Evolutionary conservation across 441 rosid genomes (phyloP), one percentile per base, ranked within the genome.

Genomic region (Populus hybrid): DNA sequence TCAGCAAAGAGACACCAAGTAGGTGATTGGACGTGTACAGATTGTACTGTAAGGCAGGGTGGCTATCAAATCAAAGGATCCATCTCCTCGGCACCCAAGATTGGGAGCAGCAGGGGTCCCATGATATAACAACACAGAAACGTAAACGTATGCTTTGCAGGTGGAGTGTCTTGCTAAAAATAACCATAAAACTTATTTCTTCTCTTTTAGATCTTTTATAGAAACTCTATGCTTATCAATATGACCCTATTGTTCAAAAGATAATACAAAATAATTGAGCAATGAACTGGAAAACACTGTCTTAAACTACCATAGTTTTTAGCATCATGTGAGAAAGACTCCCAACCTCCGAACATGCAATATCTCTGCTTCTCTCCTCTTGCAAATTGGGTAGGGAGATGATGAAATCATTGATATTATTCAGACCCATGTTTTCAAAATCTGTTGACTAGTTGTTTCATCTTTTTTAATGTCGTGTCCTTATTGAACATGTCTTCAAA

Each of bases 271-370:
- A 30, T 30, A 30, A 30, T 30, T 30, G 32, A 50, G 24, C 30
- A 65, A 30, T 18, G 50, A 71, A 40, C 35, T 42, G 21, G 20
- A 23, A 73, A 63, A 67, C 8, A 26, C 34, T 6, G 64, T 10
- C 18, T 40, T 38, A 61, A 42, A 24, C 71, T 18, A 32, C 69
- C 72, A 77, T 69, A 81, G 61, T 73, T 73, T 65, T 71, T 42
- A 30, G 70, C 40, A 74, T 75, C 74, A 75, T 66, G 78, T 65
- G 85, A 79, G 36, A 59, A 46, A 76, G 73, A 73, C 71, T n/a
- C 32, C 68, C 64, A 79, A 79, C 80, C 71, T 70, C 82, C 75
- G 40, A 75, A 75, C 75, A 79, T 23, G 6, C 28, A n/a, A 61
- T 74, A 30, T 50, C 14, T 36, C 24, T 50, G 16, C 8, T 5